phyloP scores from a whole-genome alignment of 192 early-diverging fungal genomes.

The Dissophora ornata region DNA sequence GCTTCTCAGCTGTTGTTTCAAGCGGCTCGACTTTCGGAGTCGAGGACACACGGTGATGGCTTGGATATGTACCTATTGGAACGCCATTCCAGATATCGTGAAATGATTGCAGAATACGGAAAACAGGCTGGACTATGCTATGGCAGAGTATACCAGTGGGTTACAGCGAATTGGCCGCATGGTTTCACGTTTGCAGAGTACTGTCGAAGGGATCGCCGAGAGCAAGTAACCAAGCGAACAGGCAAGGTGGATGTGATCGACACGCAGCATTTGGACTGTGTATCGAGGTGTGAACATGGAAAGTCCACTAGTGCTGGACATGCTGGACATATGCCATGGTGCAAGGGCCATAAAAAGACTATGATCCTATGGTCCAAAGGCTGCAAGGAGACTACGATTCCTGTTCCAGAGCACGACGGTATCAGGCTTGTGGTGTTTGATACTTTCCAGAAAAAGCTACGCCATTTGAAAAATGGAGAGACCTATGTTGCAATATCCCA shows the following conservation, averaged over 20 bases:
- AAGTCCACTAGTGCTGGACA: neutral
- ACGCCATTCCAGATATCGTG: neutral
- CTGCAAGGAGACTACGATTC: neutral
- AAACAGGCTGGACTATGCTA: conserved; percentile 7
- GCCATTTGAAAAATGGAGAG: neutral
- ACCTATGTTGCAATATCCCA: conserved; percentile 13
- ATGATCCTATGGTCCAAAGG: too few species aligned
- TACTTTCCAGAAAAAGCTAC: neutral
- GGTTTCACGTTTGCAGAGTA: neutral
- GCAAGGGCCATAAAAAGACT: neutral
- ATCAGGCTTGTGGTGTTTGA: conserved; percentile 1
- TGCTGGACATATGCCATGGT: conserved; percentile 19
- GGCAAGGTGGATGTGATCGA: neutral
- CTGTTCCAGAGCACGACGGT: neutral
- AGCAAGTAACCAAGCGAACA: neutral
- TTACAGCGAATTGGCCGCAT: neutral
- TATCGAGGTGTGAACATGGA: conserved; percentile 4
- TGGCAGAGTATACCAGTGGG: conserved; percentile 11
- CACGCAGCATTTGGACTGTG: neutral
- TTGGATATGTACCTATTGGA: neutral
- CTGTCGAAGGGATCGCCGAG: neutral
- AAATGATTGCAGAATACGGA: neutral
- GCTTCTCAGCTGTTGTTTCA: neutral
- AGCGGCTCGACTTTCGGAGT: neutral
- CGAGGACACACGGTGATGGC: neutral